Base-by-base conservation (phyloP, 441 rosid species). In the Pelargonium fulgidum region DNA sequence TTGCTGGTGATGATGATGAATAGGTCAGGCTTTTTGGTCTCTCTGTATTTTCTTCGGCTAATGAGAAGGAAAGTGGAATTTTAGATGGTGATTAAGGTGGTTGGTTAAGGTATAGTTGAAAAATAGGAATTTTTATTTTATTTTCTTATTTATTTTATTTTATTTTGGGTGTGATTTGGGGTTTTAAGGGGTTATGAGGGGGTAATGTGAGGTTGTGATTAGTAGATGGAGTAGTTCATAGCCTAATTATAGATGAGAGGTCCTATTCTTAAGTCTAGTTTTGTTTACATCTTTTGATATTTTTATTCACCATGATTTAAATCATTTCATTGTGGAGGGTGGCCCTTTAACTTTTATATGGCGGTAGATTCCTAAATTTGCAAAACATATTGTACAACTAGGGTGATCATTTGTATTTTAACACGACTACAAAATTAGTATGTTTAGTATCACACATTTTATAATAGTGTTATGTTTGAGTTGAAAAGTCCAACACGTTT, bases 51-150 rank as follows among this genome's bases (percentile, higher is more conserved):
- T 33, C 39, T 33, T 33, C 39, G 39, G 39, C 39, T 33, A 33
- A 33, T 33, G 39, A 33, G 0, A 33, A 33, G 6, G 39, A 33
- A 3, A 33, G 39, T 33, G 39, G 39, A 5, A 33, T 33, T 33
- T 39, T 39, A 45, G 39, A 7, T 20, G 20, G 44, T 7, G 44
- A 3, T 65, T 7, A 6, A 11, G 68, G 65, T 64, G 73, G 81
- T 77, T 65, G 69, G 83, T 77, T 73, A 72, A 68, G 80, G 82
- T 77, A 2, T n/a, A n/a, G 82, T 76, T 81, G 85, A 73, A 76
- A 72, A 41, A 47, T 63, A 1, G 68, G 48, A 19, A n/a, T 77
- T 33, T 33, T 33, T 33, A 33, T 3, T 50, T 7, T 1, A 7
- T 3, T 61, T 7, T 13, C 12, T 47, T 71, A n/a, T n/a, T n/a